Evolutionary conservation across 306 rosid genomes (phyloP), one percentile per base, ranked within the genome.

Genomic region (Vicia villosa): DNA sequence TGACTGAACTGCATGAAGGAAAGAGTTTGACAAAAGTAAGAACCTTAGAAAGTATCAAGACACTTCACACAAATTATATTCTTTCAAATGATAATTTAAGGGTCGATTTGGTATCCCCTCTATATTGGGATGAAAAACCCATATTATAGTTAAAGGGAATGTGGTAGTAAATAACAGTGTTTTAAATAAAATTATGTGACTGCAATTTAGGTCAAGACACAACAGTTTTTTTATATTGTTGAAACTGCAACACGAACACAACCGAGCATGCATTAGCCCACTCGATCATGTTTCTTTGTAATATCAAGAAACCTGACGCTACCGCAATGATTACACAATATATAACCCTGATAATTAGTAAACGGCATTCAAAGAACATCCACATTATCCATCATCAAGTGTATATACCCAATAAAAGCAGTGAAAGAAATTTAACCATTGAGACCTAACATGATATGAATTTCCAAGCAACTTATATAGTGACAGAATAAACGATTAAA

Each of bases 1-100:
- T 2, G 79, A 65, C 2, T 88, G 83, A 83, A 88, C 96, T 90
- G 81, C 80, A 78, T 59, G 60, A 51, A 67, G 15, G 13, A 63
- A 69, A 71, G 30, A 57, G 52, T 51, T 62, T 54, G 63, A 52
- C 51, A 40, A 62, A 34, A 70, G 68, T 72, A 12, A 80, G 72
- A 52, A 70, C 58, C 70, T 43, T 40, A 10, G 37, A 54, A 68
- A 37, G 42, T 60, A 52, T 17, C 46, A 65, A 45, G 3, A 30
- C 34, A 52, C 32, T 69, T 58, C 12, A 49, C 56, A 67, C 34
- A 13, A 60, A 71, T 51, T 14, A 10, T 14, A 46, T 58, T 59
- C 21, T 42, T 63, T 13, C n/a, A n/a, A n/a, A n/a, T n/a, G n/a
- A n/a, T n/a, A n/a, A n/a, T n/a, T n/a, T n/a, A n/a, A n/a, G n/a